phyloP scores from a whole-genome alignment of 75 land plant species.

The Sequoia sempervirens region DNA sequence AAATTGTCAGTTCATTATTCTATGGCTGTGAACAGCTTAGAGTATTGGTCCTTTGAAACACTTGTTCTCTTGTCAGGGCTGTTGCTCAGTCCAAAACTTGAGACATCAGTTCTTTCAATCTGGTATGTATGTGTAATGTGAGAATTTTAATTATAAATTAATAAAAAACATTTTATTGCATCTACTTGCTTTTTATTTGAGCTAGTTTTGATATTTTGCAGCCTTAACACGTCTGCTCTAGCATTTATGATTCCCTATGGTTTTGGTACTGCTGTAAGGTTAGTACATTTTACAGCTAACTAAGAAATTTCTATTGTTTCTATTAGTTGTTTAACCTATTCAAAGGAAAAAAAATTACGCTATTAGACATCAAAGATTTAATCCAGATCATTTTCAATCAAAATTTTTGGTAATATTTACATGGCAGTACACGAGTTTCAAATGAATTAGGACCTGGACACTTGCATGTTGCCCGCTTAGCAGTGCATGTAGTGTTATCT shows the following conservation, averaged over 20 bases:
- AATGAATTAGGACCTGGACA: conserved; percentile 51
- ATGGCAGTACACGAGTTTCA: conserved; percentile 54
- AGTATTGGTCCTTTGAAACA: conserved; percentile 62
- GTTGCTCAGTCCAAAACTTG: conserved; percentile 63
- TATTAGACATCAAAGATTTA: not conserved
- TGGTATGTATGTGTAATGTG: conserved; percentile 19
- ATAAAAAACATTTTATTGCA: too few relatives aligned
- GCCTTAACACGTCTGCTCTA: too few relatives aligned
- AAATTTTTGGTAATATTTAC: not conserved
- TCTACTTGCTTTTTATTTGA: too few relatives aligned
- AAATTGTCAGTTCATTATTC: not conserved
- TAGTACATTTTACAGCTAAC: not conserved
- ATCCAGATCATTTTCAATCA: not conserved
- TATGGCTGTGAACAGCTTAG: conserved; percentile 37
- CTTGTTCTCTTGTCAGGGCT: conserved; percentile 56
- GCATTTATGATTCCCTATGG: conserved; percentile 54
- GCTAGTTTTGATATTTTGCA: too few relatives aligned
- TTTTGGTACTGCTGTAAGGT: conserved; percentile 48
- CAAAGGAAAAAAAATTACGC: not conserved
- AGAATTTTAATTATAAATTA: conserved; percentile 17
- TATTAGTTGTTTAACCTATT: too few relatives aligned
- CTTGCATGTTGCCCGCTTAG: too few relatives aligned
- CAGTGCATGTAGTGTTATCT: too few relatives aligned
- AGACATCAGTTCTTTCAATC: conserved; percentile 9
- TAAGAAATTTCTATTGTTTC: too few relatives aligned